phyloP scores from a whole-genome alignment of 768 basidiomycete species.

The Tylopilus sp. region DNA sequence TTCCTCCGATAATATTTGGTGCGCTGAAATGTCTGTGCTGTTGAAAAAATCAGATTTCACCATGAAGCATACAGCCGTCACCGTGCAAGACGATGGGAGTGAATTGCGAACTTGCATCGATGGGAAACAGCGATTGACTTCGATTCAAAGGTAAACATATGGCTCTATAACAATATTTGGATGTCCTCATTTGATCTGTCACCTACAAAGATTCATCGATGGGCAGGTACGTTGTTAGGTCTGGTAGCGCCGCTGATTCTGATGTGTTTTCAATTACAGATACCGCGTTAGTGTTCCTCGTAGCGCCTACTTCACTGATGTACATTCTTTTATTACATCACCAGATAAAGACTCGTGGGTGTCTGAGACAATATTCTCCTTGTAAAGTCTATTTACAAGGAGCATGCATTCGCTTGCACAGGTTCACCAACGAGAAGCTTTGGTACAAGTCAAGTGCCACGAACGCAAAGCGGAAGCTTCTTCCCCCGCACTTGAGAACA shows the following conservation, averaged over 20 bases:
- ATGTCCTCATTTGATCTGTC: neutral
- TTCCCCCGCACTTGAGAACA: conserved; percentile 32
- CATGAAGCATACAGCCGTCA: conserved; percentile 34
- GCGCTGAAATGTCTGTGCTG: conserved; percentile 9
- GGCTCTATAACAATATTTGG: neutral
- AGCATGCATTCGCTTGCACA: neutral
- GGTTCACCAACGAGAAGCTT: conserved; percentile 35
- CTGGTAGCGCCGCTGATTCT: neutral
- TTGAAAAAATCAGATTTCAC: neutral
- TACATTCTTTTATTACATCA: neutral
- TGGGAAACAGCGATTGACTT: conserved; percentile 71
- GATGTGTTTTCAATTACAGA: conserved; percentile 29
- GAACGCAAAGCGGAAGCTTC: conserved; percentile 27
- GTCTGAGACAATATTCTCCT: neutral
- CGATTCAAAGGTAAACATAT: conserved; percentile 48
- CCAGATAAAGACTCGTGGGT: conserved; percentile 42
- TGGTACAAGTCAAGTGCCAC: conserved; percentile 32
- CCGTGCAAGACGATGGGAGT: conserved; percentile 35
- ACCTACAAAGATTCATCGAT: conserved; percentile 45
- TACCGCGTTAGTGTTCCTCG: conserved; percentile 36
- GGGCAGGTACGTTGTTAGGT: conserved; percentile 44
- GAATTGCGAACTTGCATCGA: conserved; percentile 59
- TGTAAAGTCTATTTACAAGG: neutral
- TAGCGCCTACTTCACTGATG: conserved; percentile 6
- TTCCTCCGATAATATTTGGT: conserved; percentile 70